Base-by-base conservation (phyloP, 176 grass and related monocot species). In the Oryza coarctata region DNA sequence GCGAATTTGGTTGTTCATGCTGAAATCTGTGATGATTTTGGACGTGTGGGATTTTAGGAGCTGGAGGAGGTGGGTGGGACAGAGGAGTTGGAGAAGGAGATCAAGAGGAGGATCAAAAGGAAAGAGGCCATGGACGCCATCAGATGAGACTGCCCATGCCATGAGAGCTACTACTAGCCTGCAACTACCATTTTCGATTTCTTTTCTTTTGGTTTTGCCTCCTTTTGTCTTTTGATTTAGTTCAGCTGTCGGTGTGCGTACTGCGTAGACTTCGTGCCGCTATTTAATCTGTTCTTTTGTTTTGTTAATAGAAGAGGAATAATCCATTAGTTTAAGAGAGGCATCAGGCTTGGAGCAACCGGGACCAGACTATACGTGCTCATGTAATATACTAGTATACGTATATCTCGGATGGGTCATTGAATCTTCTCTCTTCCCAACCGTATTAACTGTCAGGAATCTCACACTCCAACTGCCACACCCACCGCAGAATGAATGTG, bases 1-100 rank as follows among this genome's bases (percentile, higher is more conserved):
- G 7, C 9, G 7, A 23, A 58, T 58, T 58, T 55, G 50, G 0
- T 27, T 9, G 68, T 15, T 15, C 12, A 15, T 27, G 38, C 5
- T 23, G 36, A 38, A 27, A 15, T 71, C 23, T 8, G 33, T 14
- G 7, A 71, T 29, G 0, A 12, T 3, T 0, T 35, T 15, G 13
- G 6, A 71, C 9, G 68, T n/a, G 7, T 15, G 7, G 13, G 8
- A 77, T 65, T 36, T 6, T 70, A 97, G 94, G 94, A 97, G 82
- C 70, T 97, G 64, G 70, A 93, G 77, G 90, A 96, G 83, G 90
- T 96, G 61, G 94, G 90, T 7, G 94, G 94, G 9, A 63, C 81
- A 0, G 88, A 97, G 80, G 94, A 97, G 79, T 36, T 97, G 81
- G 90, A 97, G 58, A 97, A 87, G 69, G 94, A 97, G 74, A 97